Conservation (phyloP, 768 basidiomycete species). For the Amanita rubescens region DNA sequence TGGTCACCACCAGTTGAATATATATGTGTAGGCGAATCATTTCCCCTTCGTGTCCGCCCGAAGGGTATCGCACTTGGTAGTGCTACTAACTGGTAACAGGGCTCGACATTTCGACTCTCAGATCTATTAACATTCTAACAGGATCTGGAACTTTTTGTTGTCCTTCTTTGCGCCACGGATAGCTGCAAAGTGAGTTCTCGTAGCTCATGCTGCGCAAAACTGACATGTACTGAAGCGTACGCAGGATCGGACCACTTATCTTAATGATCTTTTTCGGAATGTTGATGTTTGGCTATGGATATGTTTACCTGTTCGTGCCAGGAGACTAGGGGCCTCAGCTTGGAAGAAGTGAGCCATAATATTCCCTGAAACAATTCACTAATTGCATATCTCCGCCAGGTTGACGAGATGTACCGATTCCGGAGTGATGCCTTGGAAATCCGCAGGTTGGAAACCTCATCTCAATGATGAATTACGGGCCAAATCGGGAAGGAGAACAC, state of each 20-base stretch:
- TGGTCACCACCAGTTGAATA: not conserved
- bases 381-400: conserved; percentile 25
- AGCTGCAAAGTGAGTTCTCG: conserved; percentile 30
- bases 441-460: conserved; percentile 50
- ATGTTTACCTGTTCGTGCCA: conserved; percentile 74
- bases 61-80: conserved; percentile 76
- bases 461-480: conserved; percentile 23
- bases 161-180: conserved; percentile 69
- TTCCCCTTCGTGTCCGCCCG: conserved; percentile 73
- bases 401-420: conserved; percentile 71
- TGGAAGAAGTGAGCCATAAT: conserved; percentile 50
- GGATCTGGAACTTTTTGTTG: conserved; percentile 74
- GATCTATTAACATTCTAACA: conserved; percentile 27
- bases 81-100: conserved; percentile 31
- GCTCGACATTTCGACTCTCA: not conserved
- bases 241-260: conserved; percentile 68
- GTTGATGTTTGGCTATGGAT: conserved; percentile 57
- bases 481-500: not conserved
- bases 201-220: conserved; percentile 16
- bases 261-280: conserved; percentile 72
- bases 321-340: conserved; percentile 71
- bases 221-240: not conserved
- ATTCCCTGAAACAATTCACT: not conserved
- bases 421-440: conserved; percentile 31
- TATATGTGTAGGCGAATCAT: conserved; percentile 53